Evolutionary conservation across 2,329 filamentous ascomycete species (phyloP).

Genomic region (Penicillium hesseltinei): DNA sequence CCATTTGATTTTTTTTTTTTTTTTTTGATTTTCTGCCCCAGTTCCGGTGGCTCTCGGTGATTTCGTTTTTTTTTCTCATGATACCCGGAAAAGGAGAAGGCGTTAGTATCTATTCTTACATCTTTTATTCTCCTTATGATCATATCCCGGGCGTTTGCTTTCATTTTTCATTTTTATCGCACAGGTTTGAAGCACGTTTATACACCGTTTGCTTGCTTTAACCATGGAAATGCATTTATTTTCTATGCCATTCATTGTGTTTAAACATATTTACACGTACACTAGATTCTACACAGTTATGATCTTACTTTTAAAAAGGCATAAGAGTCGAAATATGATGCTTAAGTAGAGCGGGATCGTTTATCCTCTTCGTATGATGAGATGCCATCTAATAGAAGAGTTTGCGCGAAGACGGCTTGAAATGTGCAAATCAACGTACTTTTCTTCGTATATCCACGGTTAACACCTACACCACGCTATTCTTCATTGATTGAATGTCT

Average conservation of each 20-base stretch:
- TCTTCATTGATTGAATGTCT: not conserved
- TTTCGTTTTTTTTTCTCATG: conserved; percentile 7
- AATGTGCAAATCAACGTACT: no score
- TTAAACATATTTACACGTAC: not conserved
- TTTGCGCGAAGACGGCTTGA: not conserved
- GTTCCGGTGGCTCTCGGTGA: conserved; percentile 1
- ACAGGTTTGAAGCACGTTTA: not conserved
- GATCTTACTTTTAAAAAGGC: not conserved
- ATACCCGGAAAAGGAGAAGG: conserved; percentile 12
- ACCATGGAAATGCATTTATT: not conserved
- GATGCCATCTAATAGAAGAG: not conserved
- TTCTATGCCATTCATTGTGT: not conserved
- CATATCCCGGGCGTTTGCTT: not conserved
- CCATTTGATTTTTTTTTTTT: not conserved
- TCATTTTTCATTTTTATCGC: not conserved
- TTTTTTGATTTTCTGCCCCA: not conserved
- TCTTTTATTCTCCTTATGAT: conserved; percentile 2
- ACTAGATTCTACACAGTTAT: not conserved
- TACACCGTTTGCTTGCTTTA: not conserved
- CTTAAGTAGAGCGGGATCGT: not conserved
- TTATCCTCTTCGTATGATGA: not conserved
- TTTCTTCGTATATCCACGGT: no score
- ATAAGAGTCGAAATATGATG: not conserved
- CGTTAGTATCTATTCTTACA: conserved; percentile 6
- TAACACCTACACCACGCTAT: not conserved